These are phyloP conservation scores for Albizia julibrissin DNA, from an alignment of 306 rosid genomes.

Conservation along the genomic window DNA sequence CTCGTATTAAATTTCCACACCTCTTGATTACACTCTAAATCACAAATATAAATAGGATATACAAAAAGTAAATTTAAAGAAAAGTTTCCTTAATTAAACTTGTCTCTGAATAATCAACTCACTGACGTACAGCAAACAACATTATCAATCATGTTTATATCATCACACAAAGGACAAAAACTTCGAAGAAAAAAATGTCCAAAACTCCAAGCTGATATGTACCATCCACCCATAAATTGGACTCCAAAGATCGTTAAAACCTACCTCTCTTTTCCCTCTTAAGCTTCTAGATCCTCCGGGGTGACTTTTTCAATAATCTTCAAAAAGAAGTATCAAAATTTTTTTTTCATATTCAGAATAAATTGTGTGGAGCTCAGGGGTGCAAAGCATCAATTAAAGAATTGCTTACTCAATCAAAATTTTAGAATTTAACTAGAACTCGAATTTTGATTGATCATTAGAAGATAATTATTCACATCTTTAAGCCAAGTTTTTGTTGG, in stretches of 20 bases:
- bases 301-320: background rate
- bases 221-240: conserved; percentile 29
- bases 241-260: conserved; percentile 11
- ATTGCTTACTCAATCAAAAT: background rate
- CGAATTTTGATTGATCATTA: background rate
- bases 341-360: background rate
- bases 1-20: background rate
- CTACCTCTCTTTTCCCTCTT: background rate
- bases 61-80: background rate
- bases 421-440: background rate
- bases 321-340: background rate
- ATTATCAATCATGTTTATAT: background rate
- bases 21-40: background rate
- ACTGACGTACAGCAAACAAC: background rate
- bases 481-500: background rate
- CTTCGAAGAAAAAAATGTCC: background rate
- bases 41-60: background rate
- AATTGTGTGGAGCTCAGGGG: background rate
- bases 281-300: background rate
- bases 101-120: background rate
- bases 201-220: conserved; percentile 12
- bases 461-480: background rate
- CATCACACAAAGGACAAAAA: background rate
- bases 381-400: background rate
- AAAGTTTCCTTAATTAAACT: background rate